These are phyloP conservation scores for Solanum chilense DNA, from an alignment of 257 asterid species.

Conservation along the genomic window DNA sequence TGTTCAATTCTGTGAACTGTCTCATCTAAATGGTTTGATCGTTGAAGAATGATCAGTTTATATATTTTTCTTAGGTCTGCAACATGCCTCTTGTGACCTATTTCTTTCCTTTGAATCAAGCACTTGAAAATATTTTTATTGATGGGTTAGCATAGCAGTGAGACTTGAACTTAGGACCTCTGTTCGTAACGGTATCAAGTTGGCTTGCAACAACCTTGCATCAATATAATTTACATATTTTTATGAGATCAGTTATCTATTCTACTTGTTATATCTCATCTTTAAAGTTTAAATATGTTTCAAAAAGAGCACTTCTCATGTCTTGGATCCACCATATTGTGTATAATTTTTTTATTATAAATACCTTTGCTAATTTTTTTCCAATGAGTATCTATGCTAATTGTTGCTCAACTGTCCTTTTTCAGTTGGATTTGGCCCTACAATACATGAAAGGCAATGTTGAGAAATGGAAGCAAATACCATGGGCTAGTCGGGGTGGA, in stretches of 20 bases:
- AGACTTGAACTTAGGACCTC: background rate
- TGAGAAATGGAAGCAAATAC: conserved; percentile 42
- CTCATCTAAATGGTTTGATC: background rate
- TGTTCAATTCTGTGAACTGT: background rate
- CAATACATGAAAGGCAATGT: conserved; percentile 28
- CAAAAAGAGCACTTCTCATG: background rate
- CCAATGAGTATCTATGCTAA: background rate
- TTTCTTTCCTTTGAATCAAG: background rate
- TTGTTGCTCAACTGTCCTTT: background rate
- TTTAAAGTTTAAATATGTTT: background rate
- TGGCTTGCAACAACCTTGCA: background rate
- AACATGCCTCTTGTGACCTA: background rate
- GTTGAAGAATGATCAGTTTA: background rate
- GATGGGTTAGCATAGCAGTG: background rate
- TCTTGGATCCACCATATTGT: background rate
- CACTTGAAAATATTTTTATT: background rate
- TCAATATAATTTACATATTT: background rate
- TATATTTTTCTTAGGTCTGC: background rate
- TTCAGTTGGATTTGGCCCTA: conserved; percentile 55
- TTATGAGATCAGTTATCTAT: background rate
- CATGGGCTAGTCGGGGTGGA: conserved; percentile 61
- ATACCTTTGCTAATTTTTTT: background rate
- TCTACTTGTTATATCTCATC: background rate
- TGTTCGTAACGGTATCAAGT: background rate
- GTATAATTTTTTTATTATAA: background rate